A percentile compares a stretch with the other conserved stretches of the same genome.
Conservation (phyloP, 108 stramenopile genomes). For the Fragilariopsis cylindrus region DNA sequence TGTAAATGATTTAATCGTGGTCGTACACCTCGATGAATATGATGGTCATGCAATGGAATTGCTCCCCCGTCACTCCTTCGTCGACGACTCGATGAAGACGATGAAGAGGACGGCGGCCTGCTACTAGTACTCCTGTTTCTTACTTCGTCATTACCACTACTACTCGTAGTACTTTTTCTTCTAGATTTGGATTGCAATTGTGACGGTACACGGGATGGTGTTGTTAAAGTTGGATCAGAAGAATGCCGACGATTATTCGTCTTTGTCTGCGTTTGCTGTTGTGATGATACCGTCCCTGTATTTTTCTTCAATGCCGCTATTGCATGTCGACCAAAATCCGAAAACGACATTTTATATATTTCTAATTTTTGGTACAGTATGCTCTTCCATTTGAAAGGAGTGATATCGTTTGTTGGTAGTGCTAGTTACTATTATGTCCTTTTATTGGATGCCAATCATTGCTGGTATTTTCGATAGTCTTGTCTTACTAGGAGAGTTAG, state of each 20-base stretch:
- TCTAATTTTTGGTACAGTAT: no score
- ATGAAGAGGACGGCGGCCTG: not conserved
- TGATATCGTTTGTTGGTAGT: no score
- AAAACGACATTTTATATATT: conserved; percentile 9
- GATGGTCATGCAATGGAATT: not conserved
- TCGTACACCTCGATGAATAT: not conserved
- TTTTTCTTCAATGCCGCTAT: not conserved
- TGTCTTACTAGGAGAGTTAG: no score
- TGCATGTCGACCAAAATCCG: conserved; percentile 7
- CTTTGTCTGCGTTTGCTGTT: not conserved
- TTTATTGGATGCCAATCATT: no score
- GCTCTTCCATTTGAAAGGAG: no score
- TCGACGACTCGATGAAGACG: not conserved
- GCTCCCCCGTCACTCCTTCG: conserved; percentile 1
- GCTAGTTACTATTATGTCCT: no score
- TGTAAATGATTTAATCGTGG: conserved; percentile 15
- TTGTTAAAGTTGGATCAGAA: not conserved
- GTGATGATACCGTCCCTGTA: not conserved
- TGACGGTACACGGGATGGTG: not conserved
- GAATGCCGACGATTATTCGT: not conserved
- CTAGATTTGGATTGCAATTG: not conserved
- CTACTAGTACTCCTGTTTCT: not conserved
- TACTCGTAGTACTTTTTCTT: not conserved
- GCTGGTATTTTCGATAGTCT: no score
- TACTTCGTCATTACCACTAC: not conserved